Conservation (phyloP, 108 stramenopile genomes). For the Licmophora abbreviata region DNA sequence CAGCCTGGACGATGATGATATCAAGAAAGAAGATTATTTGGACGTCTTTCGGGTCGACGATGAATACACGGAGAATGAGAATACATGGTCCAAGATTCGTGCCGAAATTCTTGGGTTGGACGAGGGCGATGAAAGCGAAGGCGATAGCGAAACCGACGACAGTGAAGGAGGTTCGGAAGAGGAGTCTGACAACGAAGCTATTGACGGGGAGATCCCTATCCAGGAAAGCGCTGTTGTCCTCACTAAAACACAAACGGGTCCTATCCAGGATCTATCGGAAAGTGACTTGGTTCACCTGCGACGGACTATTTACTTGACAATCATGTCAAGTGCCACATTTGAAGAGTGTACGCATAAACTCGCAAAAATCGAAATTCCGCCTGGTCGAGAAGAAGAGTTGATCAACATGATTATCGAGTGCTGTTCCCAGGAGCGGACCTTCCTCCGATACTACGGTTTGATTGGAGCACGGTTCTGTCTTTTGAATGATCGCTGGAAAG, state of each 20-base stretch:
- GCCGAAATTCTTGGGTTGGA: slow-evolving; percentile 89
- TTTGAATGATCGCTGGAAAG: slow-evolving; percentile 77
- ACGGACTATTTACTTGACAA: slow-evolving; percentile 96
- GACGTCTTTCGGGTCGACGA: slow-evolving; percentile 77
- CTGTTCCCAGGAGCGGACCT: slow-evolving; percentile 96
- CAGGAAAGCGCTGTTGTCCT: slow-evolving; percentile 11
- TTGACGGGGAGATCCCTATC: slow-evolving; percentile 35
- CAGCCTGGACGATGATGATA: slow-evolving; percentile 87
- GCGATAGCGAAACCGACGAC: slow-evolving; percentile 32
- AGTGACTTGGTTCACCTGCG: slow-evolving; percentile 94
- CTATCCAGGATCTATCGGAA: slow-evolving; percentile 76
- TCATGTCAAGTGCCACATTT: slow-evolving; percentile 97
- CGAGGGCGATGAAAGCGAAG: slow-evolving; percentile 41
- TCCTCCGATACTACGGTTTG: slow-evolving; percentile 91
- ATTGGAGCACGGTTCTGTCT: slow-evolving; percentile 93
- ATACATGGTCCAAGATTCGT: slow-evolving; percentile 80
- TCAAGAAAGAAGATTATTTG: slow-evolving; percentile 81
- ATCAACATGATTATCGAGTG: slow-evolving; percentile 99
- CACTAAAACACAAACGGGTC: slow-evolving; percentile 6
- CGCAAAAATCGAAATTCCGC: slow-evolving; percentile 87
- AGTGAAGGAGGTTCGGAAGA: slow-evolving; percentile 32
- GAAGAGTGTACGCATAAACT: slow-evolving; percentile 99
- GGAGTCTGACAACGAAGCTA: slow-evolving; percentile 47
- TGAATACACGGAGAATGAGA: slow-evolving; percentile 81
- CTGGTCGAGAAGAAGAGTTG: slow-evolving; percentile 75